Percentiles rank a stretch among this genome's conserved stretches.
Conservation (phyloP, 169 alveolate genomes). For the Amoebophrya sp. region DNA sequence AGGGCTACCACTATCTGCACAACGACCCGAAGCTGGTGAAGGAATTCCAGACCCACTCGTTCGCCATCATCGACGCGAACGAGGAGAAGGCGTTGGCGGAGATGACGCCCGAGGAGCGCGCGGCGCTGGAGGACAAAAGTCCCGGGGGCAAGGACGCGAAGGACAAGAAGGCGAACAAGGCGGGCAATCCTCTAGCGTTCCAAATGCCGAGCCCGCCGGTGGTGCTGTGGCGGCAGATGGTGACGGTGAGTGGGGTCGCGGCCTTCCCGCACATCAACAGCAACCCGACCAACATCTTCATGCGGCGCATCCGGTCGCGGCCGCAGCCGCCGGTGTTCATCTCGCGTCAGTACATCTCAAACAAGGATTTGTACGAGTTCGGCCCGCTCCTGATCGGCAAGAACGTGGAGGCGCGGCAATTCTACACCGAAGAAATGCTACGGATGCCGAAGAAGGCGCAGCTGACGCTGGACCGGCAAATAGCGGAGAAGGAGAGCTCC, state of each 20-base stretch:
- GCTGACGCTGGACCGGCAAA: background rate
- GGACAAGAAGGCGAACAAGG: background rate
- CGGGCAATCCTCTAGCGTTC: background rate
- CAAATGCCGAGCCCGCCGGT: background rate
- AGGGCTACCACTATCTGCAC: conserved; percentile 22
- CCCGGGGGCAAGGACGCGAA: background rate
- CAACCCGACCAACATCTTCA: conserved; percentile 54
- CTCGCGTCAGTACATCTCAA: conserved; percentile 42
- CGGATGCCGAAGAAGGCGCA: background rate
- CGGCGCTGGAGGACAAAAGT: too few relatives aligned
- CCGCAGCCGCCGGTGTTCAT: conserved; percentile 50
- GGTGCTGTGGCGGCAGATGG: conserved; percentile 35
- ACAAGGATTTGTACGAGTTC: conserved; percentile 67
- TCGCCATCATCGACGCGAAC: background rate
- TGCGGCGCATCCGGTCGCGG: conserved; percentile 43
- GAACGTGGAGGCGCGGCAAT: conserved; percentile 5
- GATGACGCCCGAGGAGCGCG: background rate
- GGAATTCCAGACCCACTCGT: background rate
- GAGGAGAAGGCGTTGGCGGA: background rate
- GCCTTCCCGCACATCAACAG: conserved; percentile 66
- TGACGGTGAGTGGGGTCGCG: conserved; percentile 52
- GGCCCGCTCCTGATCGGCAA: conserved; percentile 78
- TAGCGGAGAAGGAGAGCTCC: background rate
- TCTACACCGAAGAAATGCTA: background rate
- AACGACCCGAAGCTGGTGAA: background rate